phyloP scores from a whole-genome alignment of 139 green algal species.

The Microglena sp. region DNA sequence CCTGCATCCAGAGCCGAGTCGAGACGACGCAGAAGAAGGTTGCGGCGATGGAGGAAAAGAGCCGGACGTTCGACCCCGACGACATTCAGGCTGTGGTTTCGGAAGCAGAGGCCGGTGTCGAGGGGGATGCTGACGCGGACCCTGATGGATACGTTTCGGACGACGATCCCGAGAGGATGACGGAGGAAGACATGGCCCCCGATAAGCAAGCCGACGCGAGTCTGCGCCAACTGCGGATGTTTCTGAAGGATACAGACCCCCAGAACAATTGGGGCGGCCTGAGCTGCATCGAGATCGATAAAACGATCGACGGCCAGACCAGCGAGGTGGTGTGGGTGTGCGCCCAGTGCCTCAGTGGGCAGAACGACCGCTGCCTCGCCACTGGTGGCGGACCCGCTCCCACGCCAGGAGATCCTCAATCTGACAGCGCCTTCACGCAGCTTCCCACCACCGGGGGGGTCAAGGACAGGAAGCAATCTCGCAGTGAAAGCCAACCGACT shows the following conservation, averaged over 20 bases:
- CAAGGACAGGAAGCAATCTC: too few species aligned
- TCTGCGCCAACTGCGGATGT: slow-evolving; percentile 6
- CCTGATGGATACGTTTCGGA: neutral
- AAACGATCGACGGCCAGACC: neutral
- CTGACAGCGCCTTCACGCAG: too few species aligned
- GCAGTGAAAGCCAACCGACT: too few species aligned
- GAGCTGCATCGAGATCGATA: neutral
- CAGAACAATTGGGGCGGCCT: slow-evolving; percentile 7
- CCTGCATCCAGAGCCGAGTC: slow-evolving; percentile 6
- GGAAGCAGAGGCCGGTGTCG: neutral
- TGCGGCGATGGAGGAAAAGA: neutral
- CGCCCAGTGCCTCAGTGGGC: neutral
- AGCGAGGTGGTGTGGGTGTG: neutral
- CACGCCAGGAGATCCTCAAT: neutral
- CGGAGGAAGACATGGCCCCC: neutral
- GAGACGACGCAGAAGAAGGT: too few species aligned
- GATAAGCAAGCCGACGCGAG: neutral
- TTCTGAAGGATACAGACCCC: slow-evolving; percentile 4
- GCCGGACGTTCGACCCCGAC: neutral
- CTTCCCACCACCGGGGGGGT: too few species aligned
- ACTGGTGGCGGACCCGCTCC: neutral
- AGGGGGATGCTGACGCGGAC: neutral
- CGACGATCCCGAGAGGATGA: neutral
- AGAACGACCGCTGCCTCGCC: neutral
- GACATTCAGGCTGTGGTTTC: neutral